Conservation (phyloP, 768 basidiomycete species). For the Hericium erinaceus region DNA sequence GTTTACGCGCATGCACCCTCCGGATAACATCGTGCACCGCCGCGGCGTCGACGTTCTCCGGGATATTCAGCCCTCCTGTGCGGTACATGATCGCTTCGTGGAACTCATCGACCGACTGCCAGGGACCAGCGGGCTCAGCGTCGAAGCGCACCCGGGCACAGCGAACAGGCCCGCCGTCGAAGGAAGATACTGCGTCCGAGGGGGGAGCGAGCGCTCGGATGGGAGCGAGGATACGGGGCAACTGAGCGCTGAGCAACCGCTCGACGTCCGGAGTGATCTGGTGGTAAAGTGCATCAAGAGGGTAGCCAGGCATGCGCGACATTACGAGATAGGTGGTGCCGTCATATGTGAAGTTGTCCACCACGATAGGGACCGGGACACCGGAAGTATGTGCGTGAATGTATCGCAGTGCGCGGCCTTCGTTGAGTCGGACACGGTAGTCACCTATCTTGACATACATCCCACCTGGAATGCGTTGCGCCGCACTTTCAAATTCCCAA, state of each 20-base stretch:
- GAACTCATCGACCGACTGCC: constrained; percentile 4
- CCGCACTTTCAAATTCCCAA: too few species aligned
- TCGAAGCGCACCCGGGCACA: constrained; percentile 4
- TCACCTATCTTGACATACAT: too few species aligned
- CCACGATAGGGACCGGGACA: constrained; percentile 10
- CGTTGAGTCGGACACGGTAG: constrained; percentile 3
- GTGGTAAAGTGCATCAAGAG: too few species aligned
- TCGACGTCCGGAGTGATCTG: too few species aligned
- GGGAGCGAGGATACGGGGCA: too few species aligned
- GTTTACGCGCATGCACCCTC: constrained; percentile 1
- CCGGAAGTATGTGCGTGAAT: constrained; percentile 2
- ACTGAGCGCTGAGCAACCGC: too few species aligned
- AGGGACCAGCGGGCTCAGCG: constrained; percentile 4
- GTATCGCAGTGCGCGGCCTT: constrained; percentile 6
- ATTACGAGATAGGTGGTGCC: neutral
- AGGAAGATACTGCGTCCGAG: constrained; percentile 3
- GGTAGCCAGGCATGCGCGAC: too few species aligned
- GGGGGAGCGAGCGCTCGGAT: neutral
- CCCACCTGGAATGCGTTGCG: too few species aligned
- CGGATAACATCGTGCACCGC: neutral
- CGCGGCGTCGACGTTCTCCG: too few species aligned
- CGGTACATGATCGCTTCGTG: too few species aligned
- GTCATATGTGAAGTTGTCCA: constrained; percentile 10
- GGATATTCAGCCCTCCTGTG: too few species aligned
- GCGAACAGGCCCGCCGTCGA: constrained; percentile 4